Conservation (phyloP, 306 rosid species). For the Hippophae rhamnoides region DNA sequence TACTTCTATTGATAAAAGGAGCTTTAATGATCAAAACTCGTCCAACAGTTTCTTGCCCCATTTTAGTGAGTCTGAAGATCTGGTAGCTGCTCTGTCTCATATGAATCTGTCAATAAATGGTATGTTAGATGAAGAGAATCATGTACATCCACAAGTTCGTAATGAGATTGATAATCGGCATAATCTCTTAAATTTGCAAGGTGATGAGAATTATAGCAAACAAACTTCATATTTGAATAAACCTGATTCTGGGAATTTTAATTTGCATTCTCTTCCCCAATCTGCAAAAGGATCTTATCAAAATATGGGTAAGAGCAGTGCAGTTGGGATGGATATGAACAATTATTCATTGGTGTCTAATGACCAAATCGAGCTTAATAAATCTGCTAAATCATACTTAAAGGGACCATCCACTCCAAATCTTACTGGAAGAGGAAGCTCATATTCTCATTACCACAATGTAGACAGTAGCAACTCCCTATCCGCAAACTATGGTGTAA, state of each 20-base stretch:
- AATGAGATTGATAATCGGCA: slow-evolving; percentile 48
- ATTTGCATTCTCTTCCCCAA: slow-evolving; percentile 32
- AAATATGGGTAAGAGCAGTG: slow-evolving; percentile 32
- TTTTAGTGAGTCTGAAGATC: slow-evolving; percentile 52
- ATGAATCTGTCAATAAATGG: slow-evolving; percentile 61
- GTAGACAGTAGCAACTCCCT: slow-evolving; percentile 52
- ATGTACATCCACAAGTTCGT: slow-evolving; percentile 48
- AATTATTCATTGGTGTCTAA: slow-evolving; percentile 30
- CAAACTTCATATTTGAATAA: slow-evolving; percentile 50
- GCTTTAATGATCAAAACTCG: slow-evolving; percentile 35
- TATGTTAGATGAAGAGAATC: slow-evolving; percentile 44
- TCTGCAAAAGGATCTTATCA: slow-evolving; percentile 37
- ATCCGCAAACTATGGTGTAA: slow-evolving; percentile 49
- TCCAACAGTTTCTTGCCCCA: slow-evolving; percentile 42
- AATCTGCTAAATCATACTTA: slow-evolving; percentile 42
- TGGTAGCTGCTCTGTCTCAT: slow-evolving; percentile 67
- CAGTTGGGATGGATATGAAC: slow-evolving; percentile 40
- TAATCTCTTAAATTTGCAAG: slow-evolving; percentile 55
- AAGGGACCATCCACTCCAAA: slow-evolving; percentile 48
- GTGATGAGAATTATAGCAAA: slow-evolving; percentile 51
- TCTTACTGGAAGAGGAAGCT: slow-evolving; percentile 44
- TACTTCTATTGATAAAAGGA: slow-evolving; percentile 52
- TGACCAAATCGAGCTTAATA: slow-evolving; percentile 42
- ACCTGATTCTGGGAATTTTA: slow-evolving; percentile 56
- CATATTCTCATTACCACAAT: slow-evolving; percentile 50